Base-by-base conservation (phyloP, 345 rosid genomes). In the Physaria fendleri region DNA sequence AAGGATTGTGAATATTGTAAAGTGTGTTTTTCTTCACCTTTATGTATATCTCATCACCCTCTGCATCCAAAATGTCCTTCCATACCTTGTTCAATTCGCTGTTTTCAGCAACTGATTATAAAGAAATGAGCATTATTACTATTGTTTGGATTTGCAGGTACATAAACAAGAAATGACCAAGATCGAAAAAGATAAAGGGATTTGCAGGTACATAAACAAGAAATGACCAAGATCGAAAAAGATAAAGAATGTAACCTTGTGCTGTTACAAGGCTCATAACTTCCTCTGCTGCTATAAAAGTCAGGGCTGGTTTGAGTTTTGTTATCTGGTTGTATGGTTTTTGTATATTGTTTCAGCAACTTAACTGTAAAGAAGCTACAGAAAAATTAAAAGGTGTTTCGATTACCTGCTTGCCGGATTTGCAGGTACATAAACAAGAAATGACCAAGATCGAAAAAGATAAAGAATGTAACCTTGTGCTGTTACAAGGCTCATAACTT, bases 251-350 rank as follows among this genome's bases (percentile, higher is more conserved):
- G 27, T 57, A 72, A 93, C 97, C 99, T 85, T 93, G 99, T 66
- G 99, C 97, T 40, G 94, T 93, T 62, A 93, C 97, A 34, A 93
- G 99, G 77, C 95, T 85, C 97, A 85, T 93, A 49, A 93, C 76
- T 85, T 93, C 94, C 82, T 93, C 94, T 3, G 94, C 87, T n/a
- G 99, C 95, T 62, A 93, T 83, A 21, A 79, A 82, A 51, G 91
- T 89, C 65, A 93, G 76, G 43, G 86, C 76, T 29, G 95, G 99
- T 43, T 78, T 93, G 76, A 85, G 84, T 79, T 79, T 75, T 22
- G 91, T 65, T 48, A 93, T 79, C 99, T 93, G 80, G 15, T n/a
- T n/a, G n/a, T 51, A 73, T 59, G 16, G 76, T 66, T 55, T n/a
- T 48, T 51, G n/a, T 32, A 40, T 53, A 14, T 17, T 12, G 54